Conservation (phyloP, 257 asterid species). For the Solanum bukasovii region DNA sequence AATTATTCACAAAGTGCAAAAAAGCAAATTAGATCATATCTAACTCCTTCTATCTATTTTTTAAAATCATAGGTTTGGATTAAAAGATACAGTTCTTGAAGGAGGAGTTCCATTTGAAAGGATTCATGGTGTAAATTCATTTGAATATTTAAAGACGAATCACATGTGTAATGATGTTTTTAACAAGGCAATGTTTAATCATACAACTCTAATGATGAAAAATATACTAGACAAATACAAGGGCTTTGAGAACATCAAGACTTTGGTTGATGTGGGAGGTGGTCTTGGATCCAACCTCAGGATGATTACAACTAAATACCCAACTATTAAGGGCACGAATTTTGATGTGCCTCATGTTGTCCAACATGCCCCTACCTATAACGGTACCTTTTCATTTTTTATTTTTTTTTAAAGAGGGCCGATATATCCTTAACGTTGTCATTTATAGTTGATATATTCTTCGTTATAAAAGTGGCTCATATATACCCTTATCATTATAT, state of each 20-base stretch:
- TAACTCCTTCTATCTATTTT: not conserved
- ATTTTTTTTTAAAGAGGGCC: no score
- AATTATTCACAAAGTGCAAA: not conserved
- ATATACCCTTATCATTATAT: no score
- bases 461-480: no score
- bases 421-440: fast-evolving
- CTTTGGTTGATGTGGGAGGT: conserved; percentile 37
- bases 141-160: conserved; percentile 1
- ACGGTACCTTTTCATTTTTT: conserved; percentile 1
- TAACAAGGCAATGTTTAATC: conserved; percentile 19
- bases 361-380: conserved; percentile 22
- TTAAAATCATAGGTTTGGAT: conserved; percentile 6
- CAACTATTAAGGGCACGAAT: conserved; percentile 9
- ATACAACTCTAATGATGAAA: conserved; percentile 9
- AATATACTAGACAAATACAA: conserved; percentile 14
- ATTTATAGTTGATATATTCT: no score
- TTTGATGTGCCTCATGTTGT: conserved; percentile 30
- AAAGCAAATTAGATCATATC: not conserved
- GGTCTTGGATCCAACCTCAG: conserved; percentile 25
- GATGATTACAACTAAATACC: conserved; percentile 20
- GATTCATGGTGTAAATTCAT: conserved; percentile 15
- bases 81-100: conserved; percentile 19
- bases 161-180: conserved; percentile 8
- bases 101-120: conserved; percentile 24
- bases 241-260: conserved; percentile 17